Evolutionary conservation across 192 early-diverging fungal species (phyloP).

Genomic region (Rhizoclosmatium sp.): DNA sequence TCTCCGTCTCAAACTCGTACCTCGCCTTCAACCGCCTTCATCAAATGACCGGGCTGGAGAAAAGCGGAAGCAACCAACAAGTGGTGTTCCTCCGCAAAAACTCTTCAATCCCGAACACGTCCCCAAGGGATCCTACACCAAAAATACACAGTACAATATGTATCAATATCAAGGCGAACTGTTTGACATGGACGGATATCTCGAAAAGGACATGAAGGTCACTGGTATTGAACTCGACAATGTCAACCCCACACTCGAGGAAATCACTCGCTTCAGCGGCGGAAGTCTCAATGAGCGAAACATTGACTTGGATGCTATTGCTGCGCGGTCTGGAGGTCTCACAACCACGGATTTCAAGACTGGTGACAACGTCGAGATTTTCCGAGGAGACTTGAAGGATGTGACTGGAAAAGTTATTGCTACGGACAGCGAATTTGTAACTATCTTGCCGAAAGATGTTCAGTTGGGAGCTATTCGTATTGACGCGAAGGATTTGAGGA

Average conservation of each 20-base stretch:
- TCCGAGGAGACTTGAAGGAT: slow-evolving; percentile 83
- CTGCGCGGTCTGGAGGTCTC: background rate
- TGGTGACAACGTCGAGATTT: slow-evolving; percentile 89
- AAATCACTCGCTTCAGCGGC: slow-evolving; percentile 83
- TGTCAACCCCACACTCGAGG: slow-evolving; percentile 90
- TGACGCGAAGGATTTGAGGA: slow-evolving; percentile 74
- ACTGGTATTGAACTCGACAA: slow-evolving; percentile 59
- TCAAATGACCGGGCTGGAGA: slow-evolving; percentile 35
- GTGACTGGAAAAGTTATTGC: slow-evolving; percentile 78
- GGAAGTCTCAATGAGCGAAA: slow-evolving; percentile 69
- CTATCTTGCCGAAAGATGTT: slow-evolving; percentile 60
- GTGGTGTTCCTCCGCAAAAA: slow-evolving; percentile 72
- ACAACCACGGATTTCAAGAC: slow-evolving; percentile 55
- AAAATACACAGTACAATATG: slow-evolving; percentile 27
- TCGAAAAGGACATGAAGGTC: slow-evolving; percentile 78
- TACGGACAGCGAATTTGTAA: slow-evolving; percentile 76
- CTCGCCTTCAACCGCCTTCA: slow-evolving; percentile 37
- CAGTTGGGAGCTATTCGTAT: slow-evolving; percentile 22
- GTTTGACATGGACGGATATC: slow-evolving; percentile 75
- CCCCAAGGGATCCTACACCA: slow-evolving; percentile 22
- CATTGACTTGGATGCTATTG: slow-evolving; percentile 48
- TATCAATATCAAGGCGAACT: slow-evolving; percentile 48
- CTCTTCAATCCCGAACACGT: slow-evolving; percentile 76
- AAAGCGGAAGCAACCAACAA: slow-evolving; percentile 67
- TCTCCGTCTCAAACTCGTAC: slow-evolving; percentile 48